Evolutionary conservation across 164 flowering plant genomes (phyloP).

Genomic region (Umbilicus rupestris): DNA sequence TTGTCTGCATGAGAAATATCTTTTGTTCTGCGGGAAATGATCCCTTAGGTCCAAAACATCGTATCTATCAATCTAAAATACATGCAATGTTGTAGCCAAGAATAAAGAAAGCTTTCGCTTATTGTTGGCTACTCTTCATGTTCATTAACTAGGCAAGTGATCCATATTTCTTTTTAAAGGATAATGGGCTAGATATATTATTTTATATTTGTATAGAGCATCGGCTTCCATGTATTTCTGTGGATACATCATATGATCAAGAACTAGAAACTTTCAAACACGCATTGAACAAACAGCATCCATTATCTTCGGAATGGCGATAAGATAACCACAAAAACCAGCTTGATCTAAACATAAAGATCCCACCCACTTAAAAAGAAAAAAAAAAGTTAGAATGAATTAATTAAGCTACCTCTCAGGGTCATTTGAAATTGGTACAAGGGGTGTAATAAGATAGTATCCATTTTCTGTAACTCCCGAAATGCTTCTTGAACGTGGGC

Average conservation of each 20-base stretch:
- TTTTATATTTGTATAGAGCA: background rate
- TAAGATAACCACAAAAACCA: background rate
- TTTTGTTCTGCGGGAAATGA: background rate
- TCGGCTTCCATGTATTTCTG: background rate
- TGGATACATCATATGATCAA: background rate
- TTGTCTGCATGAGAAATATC: background rate
- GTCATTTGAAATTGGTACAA: conserved; percentile 42
- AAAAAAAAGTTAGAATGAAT: background rate
- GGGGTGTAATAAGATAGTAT: conserved; percentile 75
- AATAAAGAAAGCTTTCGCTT: background rate
- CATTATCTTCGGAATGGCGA: background rate
- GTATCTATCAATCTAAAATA: background rate
- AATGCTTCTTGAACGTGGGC: conserved; percentile 92
- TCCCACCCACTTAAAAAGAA: background rate
- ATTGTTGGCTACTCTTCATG: background rate
- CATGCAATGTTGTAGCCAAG: background rate
- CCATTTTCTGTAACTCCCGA: conserved; percentile 97
- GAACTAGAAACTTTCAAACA: background rate
- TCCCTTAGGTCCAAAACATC: background rate
- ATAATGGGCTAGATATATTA: background rate
- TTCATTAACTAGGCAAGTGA: background rate
- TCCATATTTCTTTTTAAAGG: background rate
- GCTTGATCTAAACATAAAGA: no score
- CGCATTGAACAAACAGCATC: background rate
- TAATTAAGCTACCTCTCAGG: conserved; percentile 45